A percentile compares a stretch with the other conserved stretches of the same genome.
Evolutionary conservation across 2,329 filamentous ascomycete genomes (phyloP).

Genomic region (Calonectria henricotiae): DNA sequence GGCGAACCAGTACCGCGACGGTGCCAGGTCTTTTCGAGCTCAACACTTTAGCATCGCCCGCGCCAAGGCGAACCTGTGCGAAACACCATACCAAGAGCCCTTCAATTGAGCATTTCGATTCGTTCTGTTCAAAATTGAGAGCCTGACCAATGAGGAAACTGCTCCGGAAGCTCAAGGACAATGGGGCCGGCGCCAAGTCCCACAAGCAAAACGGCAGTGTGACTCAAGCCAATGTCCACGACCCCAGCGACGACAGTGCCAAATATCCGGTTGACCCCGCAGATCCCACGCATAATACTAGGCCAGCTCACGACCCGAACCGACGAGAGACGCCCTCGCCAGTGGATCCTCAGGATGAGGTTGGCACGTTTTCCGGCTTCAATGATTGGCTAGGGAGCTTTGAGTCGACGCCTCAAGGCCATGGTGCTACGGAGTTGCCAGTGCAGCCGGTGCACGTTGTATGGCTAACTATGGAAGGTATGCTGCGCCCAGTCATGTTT

Average conservation of each 20-base stretch:
- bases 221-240: neutral
- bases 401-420: neutral
- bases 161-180: neutral
- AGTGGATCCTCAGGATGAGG: slow-evolving; percentile 12
- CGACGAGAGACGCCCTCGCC: neutral
- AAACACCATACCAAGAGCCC: neutral
- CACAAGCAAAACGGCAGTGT: neutral
- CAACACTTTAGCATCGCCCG: neutral
- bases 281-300: neutral
- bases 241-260: neutral
- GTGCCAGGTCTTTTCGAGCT: neutral
- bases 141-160: no score
- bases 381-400: slow-evolving; percentile 26
- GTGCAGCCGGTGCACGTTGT: neutral
- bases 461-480: slow-evolving; percentile 23
- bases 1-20: neutral
- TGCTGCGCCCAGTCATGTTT: neutral
- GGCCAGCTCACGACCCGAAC: neutral
- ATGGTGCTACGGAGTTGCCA: slow-evolving; percentile 6
- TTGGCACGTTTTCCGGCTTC: slow-evolving; percentile 21
- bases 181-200: neutral
- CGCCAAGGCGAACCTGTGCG: neutral
- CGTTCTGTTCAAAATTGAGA: no score
- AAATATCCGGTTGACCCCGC: slow-evolving; percentile 20
- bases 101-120: neutral